These are phyloP conservation scores for Cystobasidium onofrii DNA, from an alignment of 768 basidiomycete species.

Conservation along the genomic window DNA sequence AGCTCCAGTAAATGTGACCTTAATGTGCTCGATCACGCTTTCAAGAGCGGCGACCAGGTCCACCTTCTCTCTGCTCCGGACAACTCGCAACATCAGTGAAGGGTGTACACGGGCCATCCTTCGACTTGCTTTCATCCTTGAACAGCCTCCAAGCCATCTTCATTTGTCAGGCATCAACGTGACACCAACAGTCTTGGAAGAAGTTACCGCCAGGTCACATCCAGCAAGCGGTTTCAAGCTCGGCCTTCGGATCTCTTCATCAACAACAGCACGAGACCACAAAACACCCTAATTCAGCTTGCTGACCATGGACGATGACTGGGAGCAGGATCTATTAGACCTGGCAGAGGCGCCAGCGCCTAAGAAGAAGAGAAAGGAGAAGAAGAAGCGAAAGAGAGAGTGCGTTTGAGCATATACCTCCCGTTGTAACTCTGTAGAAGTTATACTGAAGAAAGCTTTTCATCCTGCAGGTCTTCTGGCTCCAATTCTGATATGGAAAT, in stretches of 20 bases:
- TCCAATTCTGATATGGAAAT: conserved; percentile 24
- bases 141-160: no score
- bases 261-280: no score
- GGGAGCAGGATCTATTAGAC: conserved; percentile 28
- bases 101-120: neutral
- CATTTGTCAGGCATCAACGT: no score
- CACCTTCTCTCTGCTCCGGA: neutral
- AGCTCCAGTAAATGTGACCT: no score
- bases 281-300: neutral
- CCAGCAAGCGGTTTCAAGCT: no score
- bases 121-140: no score
- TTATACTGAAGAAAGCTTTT: no score
- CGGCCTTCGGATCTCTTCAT: no score
- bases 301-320: conserved; percentile 28
- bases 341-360: conserved; percentile 29
- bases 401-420: conserved; percentile 4
- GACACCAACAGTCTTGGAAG: no score
- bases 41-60: neutral
- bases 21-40: neutral
- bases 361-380: conserved; percentile 18
- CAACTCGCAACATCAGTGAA: neutral
- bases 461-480: conserved; percentile 16
- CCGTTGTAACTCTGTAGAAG: no score
- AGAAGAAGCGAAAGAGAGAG: conserved; percentile 31
- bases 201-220: no score